These are phyloP conservation scores for Xylariomycetidae sp. DNA, from an alignment of 2,329 filamentous ascomycete species.

Conservation along the genomic window DNA sequence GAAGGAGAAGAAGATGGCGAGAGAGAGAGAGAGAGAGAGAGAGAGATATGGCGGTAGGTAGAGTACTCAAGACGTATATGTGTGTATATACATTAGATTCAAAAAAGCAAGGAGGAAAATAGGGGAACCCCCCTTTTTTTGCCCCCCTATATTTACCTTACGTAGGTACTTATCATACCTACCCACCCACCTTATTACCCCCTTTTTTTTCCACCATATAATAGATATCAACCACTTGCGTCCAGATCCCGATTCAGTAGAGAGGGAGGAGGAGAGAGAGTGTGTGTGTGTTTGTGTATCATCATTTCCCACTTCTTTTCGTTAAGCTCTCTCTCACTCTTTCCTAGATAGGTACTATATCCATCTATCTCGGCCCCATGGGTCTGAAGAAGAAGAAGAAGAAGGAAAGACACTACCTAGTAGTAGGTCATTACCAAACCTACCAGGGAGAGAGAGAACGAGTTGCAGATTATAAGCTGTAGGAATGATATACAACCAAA, in stretches of 20 bases:
- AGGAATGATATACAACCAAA: conserved; percentile 3
- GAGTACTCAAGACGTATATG: no score
- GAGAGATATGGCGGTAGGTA: not conserved
- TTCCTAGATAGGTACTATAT: no score
- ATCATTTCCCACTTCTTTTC: not conserved
- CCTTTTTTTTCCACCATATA: not conserved
- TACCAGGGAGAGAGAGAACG: no score
- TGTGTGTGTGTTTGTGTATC: not conserved
- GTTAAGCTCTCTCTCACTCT: not conserved
- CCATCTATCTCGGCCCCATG: no score
- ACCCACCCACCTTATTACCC: not conserved
- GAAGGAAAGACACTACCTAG: no score
- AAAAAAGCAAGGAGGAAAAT: not conserved
- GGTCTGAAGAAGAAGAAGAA: not conserved
- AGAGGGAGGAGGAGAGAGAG: not conserved
- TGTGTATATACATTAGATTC: no score
- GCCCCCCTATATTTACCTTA: no score
- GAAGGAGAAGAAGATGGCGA: not conserved
- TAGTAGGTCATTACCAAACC: no score
- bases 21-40: not conserved
- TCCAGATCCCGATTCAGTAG: no score
- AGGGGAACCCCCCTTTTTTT: not conserved
- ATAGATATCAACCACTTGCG: not conserved
- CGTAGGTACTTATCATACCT: no score
- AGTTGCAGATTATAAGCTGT: not conserved